Base-by-base conservation (phyloP, 2,329 filamentous ascomycete genomes). In the Metarhizium robertsii region DNA sequence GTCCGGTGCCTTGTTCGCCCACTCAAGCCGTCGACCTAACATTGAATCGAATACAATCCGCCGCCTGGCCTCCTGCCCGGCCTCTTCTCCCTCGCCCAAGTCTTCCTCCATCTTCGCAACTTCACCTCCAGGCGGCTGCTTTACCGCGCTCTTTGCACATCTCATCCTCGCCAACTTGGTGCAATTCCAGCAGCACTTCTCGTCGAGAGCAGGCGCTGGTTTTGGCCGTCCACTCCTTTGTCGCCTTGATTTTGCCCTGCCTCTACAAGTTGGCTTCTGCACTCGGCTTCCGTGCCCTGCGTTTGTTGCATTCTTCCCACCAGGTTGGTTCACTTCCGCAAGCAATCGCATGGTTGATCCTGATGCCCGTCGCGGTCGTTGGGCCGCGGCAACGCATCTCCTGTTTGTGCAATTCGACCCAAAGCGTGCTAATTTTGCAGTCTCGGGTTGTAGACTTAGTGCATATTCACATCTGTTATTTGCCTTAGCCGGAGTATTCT, bases 181-280 rank as follows among this genome's bases (percentile, higher is more conserved):
- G 71, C 79, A 75, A 79, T 79, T 79, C 79, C 78, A 75, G 78
- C 67, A 68, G 76, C 75, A 73, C 67, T 73, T 74, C 73, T 74
- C 62, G 65, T 69, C 68, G 57, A 62, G 69, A 71, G 75, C 75
- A 78, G 74, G 70, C 73, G 70, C 78, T 83, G 80, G 79, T 78
- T 71, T 80, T 71, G 77, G 67, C 79, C 79, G 79, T 82, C 79
- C 79, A 73, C 77, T 82, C 79, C 75, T 79, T 73, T 71, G 61
- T 62, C 61, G 53, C 49, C 46, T 66, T 61, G 63, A 55, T 62
- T 67, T 69, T 64, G 59, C 59, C 61, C 64, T 63, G 62, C 62
- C 58, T 57, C 61, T 62, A 58, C 56, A 45, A 6, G 42, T 56
- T 55, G 53, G 47, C 43, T 49, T 55, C 50, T 54, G 51, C 36